These are phyloP conservation scores for Lojkania enalia DNA, from an alignment of 2,329 filamentous ascomycete species.

Conservation along the genomic window DNA sequence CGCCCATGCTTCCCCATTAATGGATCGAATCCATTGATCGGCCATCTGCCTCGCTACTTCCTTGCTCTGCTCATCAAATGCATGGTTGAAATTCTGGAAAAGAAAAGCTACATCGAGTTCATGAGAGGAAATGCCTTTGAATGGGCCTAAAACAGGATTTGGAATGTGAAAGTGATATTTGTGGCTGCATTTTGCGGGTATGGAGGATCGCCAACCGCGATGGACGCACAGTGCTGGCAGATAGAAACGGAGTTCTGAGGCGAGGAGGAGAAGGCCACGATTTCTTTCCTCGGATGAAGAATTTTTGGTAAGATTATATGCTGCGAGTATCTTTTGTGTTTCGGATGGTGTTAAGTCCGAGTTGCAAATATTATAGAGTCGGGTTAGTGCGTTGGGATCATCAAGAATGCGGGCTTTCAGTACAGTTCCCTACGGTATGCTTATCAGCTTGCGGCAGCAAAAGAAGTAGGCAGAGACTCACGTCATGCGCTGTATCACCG, in stretches of 20 bases:
- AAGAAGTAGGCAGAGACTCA: too few species aligned
- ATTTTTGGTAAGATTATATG: conserved; percentile 44
- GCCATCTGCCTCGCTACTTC: conserved; percentile 23
- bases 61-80: conserved; percentile 15
- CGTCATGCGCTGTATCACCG: conserved; percentile 53
- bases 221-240: conserved; percentile 47
- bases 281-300: conserved; percentile 29
- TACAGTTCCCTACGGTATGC: conserved; percentile 22
- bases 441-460: background rate
- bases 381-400: conserved; percentile 17
- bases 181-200: conserved; percentile 9
- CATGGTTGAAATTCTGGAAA: conserved; percentile 29
- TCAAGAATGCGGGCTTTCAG: conserved; percentile 40
- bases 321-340: conserved; percentile 21
- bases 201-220: conserved; percentile 26
- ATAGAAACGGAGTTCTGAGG: conserved; percentile 53
- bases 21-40: conserved; percentile 29
- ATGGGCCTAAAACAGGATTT: conserved; percentile 32
- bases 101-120: conserved; percentile 38
- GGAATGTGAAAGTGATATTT: conserved; percentile 35
- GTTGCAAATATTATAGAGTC: conserved; percentile 19
- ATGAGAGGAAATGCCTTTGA: conserved; percentile 27
- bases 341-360: conserved; percentile 24
- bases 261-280: conserved; percentile 35
- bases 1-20: conserved; percentile 29